A percentile compares a stretch with the other conserved stretches of the same genome.
These are phyloP conservation scores for Citrus trifoliata DNA, from an alignment of 345 rosid genomes.

Conservation along the genomic window DNA sequence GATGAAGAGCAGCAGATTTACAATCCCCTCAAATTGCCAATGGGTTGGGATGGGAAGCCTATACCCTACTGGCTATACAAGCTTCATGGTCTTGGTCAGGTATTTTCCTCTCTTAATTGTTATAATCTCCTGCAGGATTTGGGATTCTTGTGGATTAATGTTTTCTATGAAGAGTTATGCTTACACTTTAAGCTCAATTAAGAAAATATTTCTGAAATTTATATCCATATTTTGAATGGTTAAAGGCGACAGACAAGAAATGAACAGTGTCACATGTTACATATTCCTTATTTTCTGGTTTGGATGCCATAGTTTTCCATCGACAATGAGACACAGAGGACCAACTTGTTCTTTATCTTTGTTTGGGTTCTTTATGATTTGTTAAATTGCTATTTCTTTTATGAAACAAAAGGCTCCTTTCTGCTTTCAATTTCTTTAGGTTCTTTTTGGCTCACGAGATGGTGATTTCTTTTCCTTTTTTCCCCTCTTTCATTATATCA, in stretches of 20 bases:
- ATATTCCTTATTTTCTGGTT: neutral
- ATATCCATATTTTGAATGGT: neutral
- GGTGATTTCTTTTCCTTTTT: neutral
- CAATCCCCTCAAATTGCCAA: slow-evolving; percentile 91
- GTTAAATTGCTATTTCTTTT: neutral
- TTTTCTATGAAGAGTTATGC: neutral
- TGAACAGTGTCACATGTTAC: neutral
- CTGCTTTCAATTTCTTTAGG: neutral
- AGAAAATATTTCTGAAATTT: neutral
- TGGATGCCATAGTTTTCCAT: neutral
- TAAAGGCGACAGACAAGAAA: neutral
- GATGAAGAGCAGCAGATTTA: slow-evolving; percentile 96
- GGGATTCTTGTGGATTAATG: neutral
- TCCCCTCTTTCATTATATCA: neutral
- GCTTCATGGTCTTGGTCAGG: slow-evolving; percentile 99
- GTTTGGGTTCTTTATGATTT: neutral
- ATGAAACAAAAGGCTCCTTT: neutral
- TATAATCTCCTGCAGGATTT: neutral
- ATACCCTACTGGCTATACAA: slow-evolving; percentile 99
- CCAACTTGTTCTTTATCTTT: neutral
- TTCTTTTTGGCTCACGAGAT: neutral
- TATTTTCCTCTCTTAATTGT: slow-evolving; percentile 19
- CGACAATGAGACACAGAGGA: neutral
- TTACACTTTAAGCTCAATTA: neutral
- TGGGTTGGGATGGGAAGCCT: slow-evolving; percentile 99